A percentile compares a stretch with the other conserved stretches of the same genome.
These are phyloP conservation scores for Russula foetens DNA, from an alignment of 768 basidiomycete genomes.

Conservation along the genomic window DNA sequence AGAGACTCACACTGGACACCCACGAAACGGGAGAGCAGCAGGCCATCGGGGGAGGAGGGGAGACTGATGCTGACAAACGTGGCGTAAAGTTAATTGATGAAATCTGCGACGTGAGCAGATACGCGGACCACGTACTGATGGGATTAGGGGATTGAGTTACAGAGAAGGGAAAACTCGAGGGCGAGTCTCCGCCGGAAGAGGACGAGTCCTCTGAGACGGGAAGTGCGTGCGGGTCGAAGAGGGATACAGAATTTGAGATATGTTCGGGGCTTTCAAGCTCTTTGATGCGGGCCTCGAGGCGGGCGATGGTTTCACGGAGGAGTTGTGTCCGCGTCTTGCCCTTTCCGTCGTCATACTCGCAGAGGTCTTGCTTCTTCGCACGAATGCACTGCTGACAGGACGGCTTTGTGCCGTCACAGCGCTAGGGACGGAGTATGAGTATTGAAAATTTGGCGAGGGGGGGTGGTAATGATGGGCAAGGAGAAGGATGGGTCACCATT, in stretches of 20 bases:
- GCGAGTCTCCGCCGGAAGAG: constrained; percentile 29
- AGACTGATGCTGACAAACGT: constrained; percentile 7
- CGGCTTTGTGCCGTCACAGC: constrained; percentile 72
- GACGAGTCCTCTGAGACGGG: constrained; percentile 28
- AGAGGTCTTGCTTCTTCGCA: constrained; percentile 66
- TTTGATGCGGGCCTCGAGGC: constrained; percentile 60
- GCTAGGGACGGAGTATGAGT: constrained; percentile 30
- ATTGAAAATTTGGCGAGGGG: background rate
- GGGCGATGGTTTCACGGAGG: constrained; percentile 66
- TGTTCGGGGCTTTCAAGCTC: constrained; percentile 74
- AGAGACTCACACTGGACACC: constrained; percentile 5
- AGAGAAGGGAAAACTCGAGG: constrained; percentile 26
- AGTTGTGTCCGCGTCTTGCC: constrained; percentile 76
- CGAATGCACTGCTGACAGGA: constrained; percentile 71
- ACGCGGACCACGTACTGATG: constrained; percentile 36
- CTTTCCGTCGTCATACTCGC: constrained; percentile 81
- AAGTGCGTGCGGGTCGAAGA: constrained; percentile 58
- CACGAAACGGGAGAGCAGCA: constrained; percentile 14
- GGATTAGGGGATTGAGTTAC: constrained; percentile 29
- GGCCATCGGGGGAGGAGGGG: constrained; percentile 8
- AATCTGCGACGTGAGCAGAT: constrained; percentile 34
- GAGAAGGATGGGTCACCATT: constrained; percentile 8
- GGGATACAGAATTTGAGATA: constrained; percentile 53
- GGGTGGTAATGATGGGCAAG: background rate
- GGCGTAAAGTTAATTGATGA: background rate